phyloP scores from a whole-genome alignment of 106 monocot genomes.

The Platanthera guangdongensis region DNA sequence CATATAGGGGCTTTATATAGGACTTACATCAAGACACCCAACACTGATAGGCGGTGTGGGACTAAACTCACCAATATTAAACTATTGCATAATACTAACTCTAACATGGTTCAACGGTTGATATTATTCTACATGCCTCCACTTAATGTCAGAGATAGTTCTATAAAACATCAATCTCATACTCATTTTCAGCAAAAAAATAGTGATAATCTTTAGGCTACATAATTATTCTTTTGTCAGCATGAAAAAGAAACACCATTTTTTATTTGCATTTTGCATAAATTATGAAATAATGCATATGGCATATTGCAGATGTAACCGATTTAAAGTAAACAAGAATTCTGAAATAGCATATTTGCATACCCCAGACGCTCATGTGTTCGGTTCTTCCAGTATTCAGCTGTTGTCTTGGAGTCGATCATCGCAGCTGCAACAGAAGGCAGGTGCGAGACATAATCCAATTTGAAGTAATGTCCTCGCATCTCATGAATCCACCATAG shows the following conservation, averaged over 20 bases:
- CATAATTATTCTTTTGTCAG: neutral
- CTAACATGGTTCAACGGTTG: too few relatives aligned
- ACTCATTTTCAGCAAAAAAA: neutral
- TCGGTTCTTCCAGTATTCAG: conserved; percentile 85
- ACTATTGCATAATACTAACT: too few relatives aligned
- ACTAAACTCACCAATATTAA: too few relatives aligned
- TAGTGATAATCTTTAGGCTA: neutral
- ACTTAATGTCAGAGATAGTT: neutral
- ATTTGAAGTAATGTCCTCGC: conserved; percentile 95
- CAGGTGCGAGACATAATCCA: conserved; percentile 91
- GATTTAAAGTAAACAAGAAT: neutral
- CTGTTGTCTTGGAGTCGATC: conserved; percentile 91
- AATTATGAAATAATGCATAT: too few relatives aligned
- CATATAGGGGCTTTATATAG: too few relatives aligned
- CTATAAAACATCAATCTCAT: neutral
- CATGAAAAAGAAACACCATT: neutral
- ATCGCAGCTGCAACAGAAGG: conserved; percentile 89
- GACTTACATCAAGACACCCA: too few relatives aligned
- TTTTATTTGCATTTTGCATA: too few relatives aligned
- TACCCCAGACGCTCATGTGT: conserved; percentile 81
- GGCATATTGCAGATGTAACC: neutral
- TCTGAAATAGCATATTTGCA: neutral
- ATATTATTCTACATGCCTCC: too few relatives aligned
- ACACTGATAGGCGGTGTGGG: too few relatives aligned
- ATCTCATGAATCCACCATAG: conserved; percentile 99